These are phyloP conservation scores for Tarenaya hassleriana DNA, from an alignment of 345 rosid genomes.

Conservation along the genomic window DNA sequence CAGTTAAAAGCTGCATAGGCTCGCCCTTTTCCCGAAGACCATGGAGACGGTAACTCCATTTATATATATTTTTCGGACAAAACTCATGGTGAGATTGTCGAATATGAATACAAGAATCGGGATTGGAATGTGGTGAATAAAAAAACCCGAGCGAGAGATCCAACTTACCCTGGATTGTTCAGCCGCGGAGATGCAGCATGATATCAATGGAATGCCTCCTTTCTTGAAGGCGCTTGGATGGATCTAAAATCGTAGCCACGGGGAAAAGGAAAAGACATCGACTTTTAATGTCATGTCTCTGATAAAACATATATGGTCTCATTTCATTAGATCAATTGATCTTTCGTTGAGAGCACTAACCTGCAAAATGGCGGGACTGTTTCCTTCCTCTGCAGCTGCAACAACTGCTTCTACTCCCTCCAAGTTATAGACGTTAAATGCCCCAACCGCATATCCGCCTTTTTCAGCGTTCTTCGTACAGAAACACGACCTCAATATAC, in stretches of 20 bases:
- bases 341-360: slow-evolving; percentile 30
- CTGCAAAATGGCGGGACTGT: slow-evolving; percentile 94
- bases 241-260: slow-evolving; percentile 42
- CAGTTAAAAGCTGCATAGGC: neutral
- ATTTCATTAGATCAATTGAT: no score
- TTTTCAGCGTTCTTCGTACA: slow-evolving; percentile 65
- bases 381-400: slow-evolving; percentile 93
- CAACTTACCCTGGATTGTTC: slow-evolving; percentile 74
- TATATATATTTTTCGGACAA: neutral
- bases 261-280: neutral
- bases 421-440: slow-evolving; percentile 90
- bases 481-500: slow-evolving; percentile 25
- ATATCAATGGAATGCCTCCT: slow-evolving; percentile 76
- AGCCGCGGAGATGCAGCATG: slow-evolving; percentile 82
- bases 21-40: neutral
- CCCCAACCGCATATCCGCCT: slow-evolving; percentile 91
- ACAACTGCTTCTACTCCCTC: slow-evolving; percentile 95
- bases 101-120: no score
- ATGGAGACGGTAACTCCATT: neutral
- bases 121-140: no score
- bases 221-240: slow-evolving; percentile 86
- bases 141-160: no score
- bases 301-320: neutral
- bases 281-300: neutral
- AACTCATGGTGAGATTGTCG: no score